Percentiles rank a stretch among this genome's conserved stretches.
Conservation (phyloP, 2,329 filamentous ascomycete genomes). For the Pestalotiopsis sp. region DNA sequence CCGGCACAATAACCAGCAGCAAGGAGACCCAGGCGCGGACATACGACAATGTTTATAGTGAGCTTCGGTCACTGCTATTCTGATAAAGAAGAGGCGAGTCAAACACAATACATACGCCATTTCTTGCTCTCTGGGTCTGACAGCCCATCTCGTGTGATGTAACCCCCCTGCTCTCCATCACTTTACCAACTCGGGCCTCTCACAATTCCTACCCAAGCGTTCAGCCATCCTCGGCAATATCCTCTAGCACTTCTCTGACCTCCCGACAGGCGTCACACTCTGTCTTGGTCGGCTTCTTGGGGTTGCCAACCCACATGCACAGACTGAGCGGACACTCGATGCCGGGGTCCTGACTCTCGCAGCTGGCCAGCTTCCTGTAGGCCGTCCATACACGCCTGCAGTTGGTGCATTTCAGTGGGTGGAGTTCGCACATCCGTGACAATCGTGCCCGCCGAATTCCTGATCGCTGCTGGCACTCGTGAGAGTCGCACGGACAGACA, state of each 20-base stretch:
- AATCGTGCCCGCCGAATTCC: not conserved
- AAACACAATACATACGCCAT: no score
- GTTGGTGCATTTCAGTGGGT: constrained; percentile 32
- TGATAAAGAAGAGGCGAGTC: no score
- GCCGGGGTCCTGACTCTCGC: constrained; percentile 33
- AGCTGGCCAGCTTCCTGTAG: constrained; percentile 38
- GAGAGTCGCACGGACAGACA: not conserved
- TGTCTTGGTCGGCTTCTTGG: constrained; percentile 30
- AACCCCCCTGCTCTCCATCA: not conserved
- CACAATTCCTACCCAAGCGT: not conserved
- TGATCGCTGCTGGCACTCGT: not conserved
- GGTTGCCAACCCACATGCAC: constrained; percentile 40
- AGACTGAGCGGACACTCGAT: constrained; percentile 33
- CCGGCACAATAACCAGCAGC: no score
- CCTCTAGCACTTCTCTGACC: constrained; percentile 30
- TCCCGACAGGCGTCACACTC: constrained; percentile 35
- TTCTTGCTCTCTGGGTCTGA: no score
- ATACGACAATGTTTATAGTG: no score
- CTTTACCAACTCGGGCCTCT: not conserved
- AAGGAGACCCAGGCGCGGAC: no score
- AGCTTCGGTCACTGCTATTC: no score
- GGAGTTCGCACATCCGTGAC: constrained; percentile 38
- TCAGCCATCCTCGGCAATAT: constrained; percentile 24
- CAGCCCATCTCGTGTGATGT: no score
- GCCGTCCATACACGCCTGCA: constrained; percentile 36